phyloP scores from a whole-genome alignment of 345 rosid genomes.

The Lepidium aucheri region DNA sequence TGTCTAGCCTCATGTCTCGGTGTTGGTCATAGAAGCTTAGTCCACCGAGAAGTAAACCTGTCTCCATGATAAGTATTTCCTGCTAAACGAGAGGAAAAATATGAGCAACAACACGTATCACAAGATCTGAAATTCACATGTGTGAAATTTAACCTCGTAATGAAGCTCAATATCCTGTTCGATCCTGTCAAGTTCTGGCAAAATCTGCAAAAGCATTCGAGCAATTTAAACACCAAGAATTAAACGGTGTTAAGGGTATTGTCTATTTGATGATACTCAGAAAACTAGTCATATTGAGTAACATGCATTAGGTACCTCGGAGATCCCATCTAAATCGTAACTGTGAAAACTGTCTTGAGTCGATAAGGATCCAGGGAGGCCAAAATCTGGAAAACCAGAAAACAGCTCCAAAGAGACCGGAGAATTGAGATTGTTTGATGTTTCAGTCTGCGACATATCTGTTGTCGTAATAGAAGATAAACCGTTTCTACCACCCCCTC shows the following conservation, averaged over 20 bases:
- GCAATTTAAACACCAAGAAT: neutral
- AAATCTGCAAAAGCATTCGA: constrained; percentile 41
- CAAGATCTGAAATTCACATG: neutral
- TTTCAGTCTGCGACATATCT: constrained; percentile 39
- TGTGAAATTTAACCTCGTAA: constrained; percentile 49
- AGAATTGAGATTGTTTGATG: constrained; percentile 34
- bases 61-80: constrained; percentile 84
- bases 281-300: constrained; percentile 2
- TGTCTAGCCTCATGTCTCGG: constrained; percentile 92
- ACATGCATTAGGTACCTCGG: constrained; percentile 52
- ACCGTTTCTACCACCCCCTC: constrained; percentile 37
- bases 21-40: constrained; percentile 76
- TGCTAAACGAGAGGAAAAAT: constrained; percentile 29
- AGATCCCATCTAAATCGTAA: constrained; percentile 73
- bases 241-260: neutral
- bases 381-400: constrained; percentile 54
- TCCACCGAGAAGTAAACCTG: constrained; percentile 62
- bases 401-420: constrained; percentile 38
- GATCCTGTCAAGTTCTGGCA: constrained; percentile 82
- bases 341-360: constrained; percentile 47
- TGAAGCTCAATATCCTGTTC: constrained; percentile 76
- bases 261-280: neutral
- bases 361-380: constrained; percentile 31
- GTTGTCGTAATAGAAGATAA: constrained; percentile 21
- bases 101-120: constrained; percentile 2